Percentiles rank a stretch among this genome's conserved stretches.
Conservation (phyloP, 495 filamentous ascomycete genomes). For the Talaromyces wortmannii region DNA sequence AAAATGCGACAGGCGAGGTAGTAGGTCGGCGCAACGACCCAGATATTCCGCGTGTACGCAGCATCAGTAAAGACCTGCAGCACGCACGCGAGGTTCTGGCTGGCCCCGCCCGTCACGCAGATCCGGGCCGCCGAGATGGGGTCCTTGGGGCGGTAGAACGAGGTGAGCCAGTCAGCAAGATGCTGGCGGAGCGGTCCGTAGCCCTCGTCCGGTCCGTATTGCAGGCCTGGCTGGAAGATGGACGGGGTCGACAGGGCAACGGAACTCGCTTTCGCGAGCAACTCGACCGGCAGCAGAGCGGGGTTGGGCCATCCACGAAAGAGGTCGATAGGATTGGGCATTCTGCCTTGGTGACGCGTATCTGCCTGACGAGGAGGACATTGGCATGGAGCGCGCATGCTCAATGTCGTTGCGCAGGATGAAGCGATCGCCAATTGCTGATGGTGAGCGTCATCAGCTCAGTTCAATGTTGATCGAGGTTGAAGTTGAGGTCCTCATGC, state of each 20-base stretch:
- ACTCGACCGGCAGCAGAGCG: constrained; percentile 54
- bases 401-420: no score
- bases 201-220: constrained; percentile 75
- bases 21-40: constrained; percentile 76
- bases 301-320: constrained; percentile 67
- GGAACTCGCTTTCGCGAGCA: constrained; percentile 48
- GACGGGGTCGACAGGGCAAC: constrained; percentile 49
- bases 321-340: constrained; percentile 48
- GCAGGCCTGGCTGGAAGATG: constrained; percentile 50
- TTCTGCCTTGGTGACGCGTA: no score
- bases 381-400: no score
- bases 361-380: no score
- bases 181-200: constrained; percentile 56
- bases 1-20: constrained; percentile 73
- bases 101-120: constrained; percentile 75
- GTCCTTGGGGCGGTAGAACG: constrained; percentile 46
- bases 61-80: constrained; percentile 75
- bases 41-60: constrained; percentile 64
- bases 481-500: no score
- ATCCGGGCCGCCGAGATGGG: constrained; percentile 51
- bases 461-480: no score
- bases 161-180: constrained; percentile 62
- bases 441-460: no score
- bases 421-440: no score
- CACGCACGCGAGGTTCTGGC: constrained; percentile 65